Evolutionary conservation across 192 early-diverging fungal genomes (phyloP).

Genomic region (Mortierella hygrophila): DNA sequence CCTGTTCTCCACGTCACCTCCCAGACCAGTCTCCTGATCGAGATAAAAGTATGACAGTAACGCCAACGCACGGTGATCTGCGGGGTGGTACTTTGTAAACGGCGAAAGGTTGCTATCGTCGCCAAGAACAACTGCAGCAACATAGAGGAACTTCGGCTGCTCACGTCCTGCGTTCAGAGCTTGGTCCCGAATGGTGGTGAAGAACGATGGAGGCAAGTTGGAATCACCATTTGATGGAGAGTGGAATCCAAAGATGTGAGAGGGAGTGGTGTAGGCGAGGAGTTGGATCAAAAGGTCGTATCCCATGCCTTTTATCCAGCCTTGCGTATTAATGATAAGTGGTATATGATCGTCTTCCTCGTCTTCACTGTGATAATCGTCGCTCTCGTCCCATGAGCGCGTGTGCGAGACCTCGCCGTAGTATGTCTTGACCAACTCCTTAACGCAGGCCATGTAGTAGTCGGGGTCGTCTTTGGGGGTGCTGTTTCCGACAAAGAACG

Average conservation of each 20-base stretch:
- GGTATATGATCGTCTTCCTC: constrained; percentile 68
- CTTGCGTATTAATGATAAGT: constrained; percentile 95
- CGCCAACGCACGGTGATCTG: constrained; percentile 75
- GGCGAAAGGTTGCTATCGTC: constrained; percentile 44
- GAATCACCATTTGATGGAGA: constrained; percentile 40
- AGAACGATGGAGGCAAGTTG: constrained; percentile 60
- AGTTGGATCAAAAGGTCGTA: constrained; percentile 84
- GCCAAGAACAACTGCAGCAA: constrained; percentile 23
- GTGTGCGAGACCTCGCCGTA: constrained; percentile 57
- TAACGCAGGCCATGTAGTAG: constrained; percentile 79
- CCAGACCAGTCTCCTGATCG: background rate
- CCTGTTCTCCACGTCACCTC: background rate
- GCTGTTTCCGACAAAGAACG: constrained; percentile 81
- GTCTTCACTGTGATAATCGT: constrained; percentile 46
- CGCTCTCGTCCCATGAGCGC: constrained; percentile 21
- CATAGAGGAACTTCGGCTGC: constrained; percentile 26
- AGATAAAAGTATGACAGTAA: constrained; percentile 80
- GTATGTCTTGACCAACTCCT: constrained; percentile 73
- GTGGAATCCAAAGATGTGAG: constrained; percentile 75
- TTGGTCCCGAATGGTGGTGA: constrained; percentile 57
- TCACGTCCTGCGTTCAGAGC: constrained; percentile 10
- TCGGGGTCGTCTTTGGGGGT: constrained; percentile 87
- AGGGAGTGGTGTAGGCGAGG: constrained; percentile 71
- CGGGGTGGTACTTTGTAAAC: constrained; percentile 65
- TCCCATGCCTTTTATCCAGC: constrained; percentile 93